Conservation (phyloP, 768 basidiomycete genomes). For the Podaxis mareebaensis region DNA sequence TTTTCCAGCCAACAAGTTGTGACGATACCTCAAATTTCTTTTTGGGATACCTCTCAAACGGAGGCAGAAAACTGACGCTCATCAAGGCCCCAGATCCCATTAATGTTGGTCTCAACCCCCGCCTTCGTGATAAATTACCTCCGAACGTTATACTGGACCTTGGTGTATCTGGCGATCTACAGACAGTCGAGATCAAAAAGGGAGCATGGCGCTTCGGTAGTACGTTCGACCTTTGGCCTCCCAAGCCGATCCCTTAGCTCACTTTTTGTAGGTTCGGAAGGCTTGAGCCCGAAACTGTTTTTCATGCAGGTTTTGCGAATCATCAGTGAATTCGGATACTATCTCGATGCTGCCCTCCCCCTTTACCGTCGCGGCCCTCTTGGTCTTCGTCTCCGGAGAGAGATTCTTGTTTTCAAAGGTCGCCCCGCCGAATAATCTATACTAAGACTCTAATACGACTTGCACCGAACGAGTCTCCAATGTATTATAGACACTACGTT, state of each 20-base stretch:
- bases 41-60: constrained; percentile 60
- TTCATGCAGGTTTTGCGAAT: constrained; percentile 64
- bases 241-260: neutral
- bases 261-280: constrained; percentile 25
- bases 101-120: constrained; percentile 39
- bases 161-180: constrained; percentile 48
- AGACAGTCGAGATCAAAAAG: constrained; percentile 56
- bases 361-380: constrained; percentile 50
- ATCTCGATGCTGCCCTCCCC: constrained; percentile 67
- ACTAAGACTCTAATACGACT: neutral
- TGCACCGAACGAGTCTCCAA: neutral
- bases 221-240: constrained; percentile 16
- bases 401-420: constrained; percentile 68
- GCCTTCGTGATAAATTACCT: constrained; percentile 38
- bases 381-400: constrained; percentile 46
- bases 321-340: constrained; percentile 56
- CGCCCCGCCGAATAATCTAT: constrained; percentile 16
- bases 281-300: constrained; percentile 53
- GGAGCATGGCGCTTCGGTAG: constrained; percentile 30
- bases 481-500: neutral
- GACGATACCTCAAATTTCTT: constrained; percentile 61
- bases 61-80: constrained; percentile 55
- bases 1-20: constrained; percentile 57
- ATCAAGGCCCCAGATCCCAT: constrained; percentile 46
- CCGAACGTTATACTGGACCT: constrained; percentile 37